Base-by-base conservation (phyloP, 2,329 filamentous ascomycete genomes). In the Diaporthe amygdali region DNA sequence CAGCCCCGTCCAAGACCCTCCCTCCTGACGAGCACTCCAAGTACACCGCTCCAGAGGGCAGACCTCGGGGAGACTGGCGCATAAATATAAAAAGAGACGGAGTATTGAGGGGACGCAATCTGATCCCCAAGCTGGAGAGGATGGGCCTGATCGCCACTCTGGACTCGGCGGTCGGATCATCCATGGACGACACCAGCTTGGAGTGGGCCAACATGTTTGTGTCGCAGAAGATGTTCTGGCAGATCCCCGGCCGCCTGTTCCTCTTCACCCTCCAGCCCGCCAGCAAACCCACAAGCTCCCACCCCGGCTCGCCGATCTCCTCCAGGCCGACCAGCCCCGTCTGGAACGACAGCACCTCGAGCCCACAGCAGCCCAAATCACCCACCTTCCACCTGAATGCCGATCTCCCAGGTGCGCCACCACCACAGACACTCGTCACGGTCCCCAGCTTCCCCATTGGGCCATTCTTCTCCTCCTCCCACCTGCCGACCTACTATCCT, bases 401-500 rank as follows among this genome's bases (percentile, higher is more conserved):
- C 15, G 85, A 87, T 44, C 66, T 84, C 8, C 82, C 83, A 3
- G 83, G 82, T 2, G 79, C 78, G 1, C 78, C 83, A 0, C 78
- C 78, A 10, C 83, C 84, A 0, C 80, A 80, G 27, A 77, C 78
- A 1, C 64, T 83, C 44, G 49, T 76, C 22, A 76, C 74, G 32
- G 75, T 76, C 9, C 81, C 83, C 2, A 81, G 80, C 20, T 81
- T 84, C 70, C 85, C 86, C 32, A 79, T 85, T 56, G 92, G 93
- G 0, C 94, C 94, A 0, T 97, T 96, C 81, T 91, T 90, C 75
- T 97, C 94, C 1, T 89, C 90, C 17, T 96, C 93, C 51, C 94
- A 97, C 80, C 85, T 98, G 2, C 95, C 96, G 2, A 97, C 95
- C 0, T 98, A 95, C 82, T 98, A 94, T 76, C 95, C 95, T 2